Base-by-base conservation (phyloP, 1,284 basidiomycete species). In the Phellopilus nigrolimitatus region DNA sequence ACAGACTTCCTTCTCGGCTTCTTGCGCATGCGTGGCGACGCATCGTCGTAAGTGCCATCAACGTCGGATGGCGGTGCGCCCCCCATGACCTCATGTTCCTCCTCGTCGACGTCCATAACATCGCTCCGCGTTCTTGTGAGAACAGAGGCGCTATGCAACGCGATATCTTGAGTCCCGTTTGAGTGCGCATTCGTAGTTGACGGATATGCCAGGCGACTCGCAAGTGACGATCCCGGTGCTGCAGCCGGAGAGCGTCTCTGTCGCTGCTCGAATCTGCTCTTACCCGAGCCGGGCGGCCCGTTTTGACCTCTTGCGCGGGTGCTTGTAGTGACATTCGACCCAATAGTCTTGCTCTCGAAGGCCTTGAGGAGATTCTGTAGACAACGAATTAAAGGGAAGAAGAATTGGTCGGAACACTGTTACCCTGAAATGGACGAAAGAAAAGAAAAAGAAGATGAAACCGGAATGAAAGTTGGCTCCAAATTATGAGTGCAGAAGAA, bases 21-120 rank as follows among this genome's bases (percentile, higher is more conserved):
- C 57, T 75, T 74, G 30, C 60, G 53, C 22, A 66, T 63, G 6
- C 63, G 63, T 12, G 25, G 59, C 58, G 40, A 61, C 59, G 28
- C 64, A 30, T 50, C n/a, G 10, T 49, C 49, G 31, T 53, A 40
- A 41, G 49, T 42, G 39, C 57, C 60, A n/a, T n/a, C n/a, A n/a
- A n/a, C n/a, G n/a, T n/a, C n/a, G n/a, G n/a, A n/a, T n/a, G n/a
- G n/a, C n/a, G n/a, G n/a, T 24, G 12, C 42, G 19, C 25, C 28
- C 27, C 15, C 42, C 27, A 44, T 13, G 17, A 9, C n/a, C 30
- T 19, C 19, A 15, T n/a, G 15, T 19, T 22, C 28, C 12, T 49
- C 39, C 5, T 22, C 34, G 40, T 45, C 31, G 4, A 44, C 24
- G 33, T 44, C 41, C 49, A 37, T 42, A 21, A 13, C 41, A 17